Evolutionary conservation across 495 filamentous ascomycete genomes (phyloP).

Genomic region (Tuber melanosporum): DNA sequence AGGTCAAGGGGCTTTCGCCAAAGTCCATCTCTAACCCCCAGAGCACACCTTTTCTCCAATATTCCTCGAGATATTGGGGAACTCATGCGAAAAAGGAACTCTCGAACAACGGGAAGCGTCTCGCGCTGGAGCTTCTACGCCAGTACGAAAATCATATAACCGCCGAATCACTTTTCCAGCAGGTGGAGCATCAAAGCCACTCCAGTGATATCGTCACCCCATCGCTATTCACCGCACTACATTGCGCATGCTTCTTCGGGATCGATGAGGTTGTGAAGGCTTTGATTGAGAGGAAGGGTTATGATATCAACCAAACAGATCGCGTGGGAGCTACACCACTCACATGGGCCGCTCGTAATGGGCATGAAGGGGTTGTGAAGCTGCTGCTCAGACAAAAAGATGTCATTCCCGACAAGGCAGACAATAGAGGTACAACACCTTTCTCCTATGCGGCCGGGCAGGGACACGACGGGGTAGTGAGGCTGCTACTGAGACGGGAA

Average conservation of each 20-base stretch:
- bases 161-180: not conserved
- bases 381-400: not conserved
- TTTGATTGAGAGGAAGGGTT: not conserved
- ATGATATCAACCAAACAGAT: not conserved
- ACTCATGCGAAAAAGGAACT: not conserved
- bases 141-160: not conserved
- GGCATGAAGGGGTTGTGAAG: not conserved
- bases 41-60: not conserved
- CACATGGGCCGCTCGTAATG: not conserved
- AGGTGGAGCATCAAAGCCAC: not conserved
- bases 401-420: not conserved
- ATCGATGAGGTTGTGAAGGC: not conserved
- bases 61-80: not conserved
- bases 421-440: not conserved
- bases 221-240: not conserved
- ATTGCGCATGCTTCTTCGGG: not conserved
- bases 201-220: no score
- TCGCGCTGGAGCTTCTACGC: not conserved
- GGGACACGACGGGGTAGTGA: not conserved
- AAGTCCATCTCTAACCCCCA: not conserved
- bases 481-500: not conserved
- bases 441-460: not conserved
- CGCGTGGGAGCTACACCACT: not conserved
- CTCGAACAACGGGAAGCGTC: not conserved
- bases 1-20: not conserved